A percentile compares a stretch with the other conserved stretches of the same genome.
Evolutionary conservation across 83 land plant genomes (phyloP).

Genomic region (Thuja plicata): DNA sequence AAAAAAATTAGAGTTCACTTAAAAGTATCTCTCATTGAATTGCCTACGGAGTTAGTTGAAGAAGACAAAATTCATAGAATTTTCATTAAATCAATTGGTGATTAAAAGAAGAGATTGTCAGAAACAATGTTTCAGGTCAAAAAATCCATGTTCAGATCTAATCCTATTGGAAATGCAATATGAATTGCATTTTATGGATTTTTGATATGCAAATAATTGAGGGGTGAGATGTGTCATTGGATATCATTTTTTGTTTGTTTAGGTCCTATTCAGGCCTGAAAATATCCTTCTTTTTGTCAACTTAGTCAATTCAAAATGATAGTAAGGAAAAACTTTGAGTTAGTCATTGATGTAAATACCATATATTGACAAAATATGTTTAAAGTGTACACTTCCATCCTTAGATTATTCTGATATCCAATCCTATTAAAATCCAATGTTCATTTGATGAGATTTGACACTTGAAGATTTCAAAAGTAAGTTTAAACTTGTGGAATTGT

Average conservation of each 20-base stretch:
- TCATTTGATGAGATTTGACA: not conserved
- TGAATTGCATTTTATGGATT: not conserved
- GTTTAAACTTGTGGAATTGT: not conserved
- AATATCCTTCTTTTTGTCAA: not conserved
- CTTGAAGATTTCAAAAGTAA: too few species aligned
- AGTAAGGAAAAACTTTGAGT: not conserved
- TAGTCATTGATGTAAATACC: not conserved
- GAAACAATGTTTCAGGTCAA: not conserved
- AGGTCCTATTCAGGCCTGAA: not conserved
- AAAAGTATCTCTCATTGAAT: not conserved
- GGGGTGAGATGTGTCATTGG: not conserved
- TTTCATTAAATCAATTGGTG: not conserved
- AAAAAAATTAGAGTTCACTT: too few species aligned
- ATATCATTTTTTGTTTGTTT: not conserved
- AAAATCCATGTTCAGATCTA: not conserved
- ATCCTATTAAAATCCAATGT: not conserved
- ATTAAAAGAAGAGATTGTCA: not conserved
- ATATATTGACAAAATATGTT: not conserved
- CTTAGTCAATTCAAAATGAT: not conserved
- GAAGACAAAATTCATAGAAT: not conserved
- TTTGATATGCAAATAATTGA: not conserved
- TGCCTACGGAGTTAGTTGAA: not conserved
- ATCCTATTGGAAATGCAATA: constrained; percentile 1
- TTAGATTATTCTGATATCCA: not conserved
- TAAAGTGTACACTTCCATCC: not conserved